These are phyloP conservation scores for Aspergillus ustus DNA, from an alignment of 2,329 filamentous ascomycete genomes.

Conservation along the genomic window DNA sequence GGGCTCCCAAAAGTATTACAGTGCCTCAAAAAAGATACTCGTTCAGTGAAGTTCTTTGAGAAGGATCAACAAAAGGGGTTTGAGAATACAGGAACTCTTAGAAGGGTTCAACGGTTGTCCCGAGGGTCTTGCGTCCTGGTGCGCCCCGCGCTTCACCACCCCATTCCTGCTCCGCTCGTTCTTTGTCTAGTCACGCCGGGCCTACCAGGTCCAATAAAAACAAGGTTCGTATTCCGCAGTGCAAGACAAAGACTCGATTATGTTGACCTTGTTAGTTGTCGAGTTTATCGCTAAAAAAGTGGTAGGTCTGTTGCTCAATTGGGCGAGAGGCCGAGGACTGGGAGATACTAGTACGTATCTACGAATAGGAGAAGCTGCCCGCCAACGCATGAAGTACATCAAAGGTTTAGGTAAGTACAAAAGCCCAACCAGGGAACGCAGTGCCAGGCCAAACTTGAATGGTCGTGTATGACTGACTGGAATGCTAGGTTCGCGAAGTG, in stretches of 20 bases:
- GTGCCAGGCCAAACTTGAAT: not conserved
- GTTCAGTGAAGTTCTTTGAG: not conserved
- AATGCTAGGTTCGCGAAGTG: constrained; percentile 35
- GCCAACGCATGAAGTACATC: constrained; percentile 12
- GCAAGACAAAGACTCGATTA: not conserved
- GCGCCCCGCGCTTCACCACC: not conserved
- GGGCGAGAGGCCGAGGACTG: not conserved
- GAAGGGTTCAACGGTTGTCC: not conserved
- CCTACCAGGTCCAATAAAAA: not conserved
- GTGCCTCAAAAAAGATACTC: not conserved
- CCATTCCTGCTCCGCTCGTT: not conserved
- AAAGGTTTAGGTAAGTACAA: constrained; percentile 20
- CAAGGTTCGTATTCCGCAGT: constrained; percentile 9
- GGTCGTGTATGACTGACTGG: constrained; percentile 26
- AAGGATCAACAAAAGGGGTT: not conserved
- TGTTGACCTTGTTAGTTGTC: not conserved
- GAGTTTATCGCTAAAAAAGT: not conserved
- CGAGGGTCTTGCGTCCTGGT: not conserved
- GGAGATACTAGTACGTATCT: constrained; percentile 17
- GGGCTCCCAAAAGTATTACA: not conserved
- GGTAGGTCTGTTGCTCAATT: not conserved
- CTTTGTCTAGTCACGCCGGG: not conserved
- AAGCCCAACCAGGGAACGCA: not conserved
- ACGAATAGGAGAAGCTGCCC: constrained; percentile 23
- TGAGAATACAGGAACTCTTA: not conserved